phyloP scores from a whole-genome alignment of 805 yeast genomes.

The Candida easanensis region DNA sequence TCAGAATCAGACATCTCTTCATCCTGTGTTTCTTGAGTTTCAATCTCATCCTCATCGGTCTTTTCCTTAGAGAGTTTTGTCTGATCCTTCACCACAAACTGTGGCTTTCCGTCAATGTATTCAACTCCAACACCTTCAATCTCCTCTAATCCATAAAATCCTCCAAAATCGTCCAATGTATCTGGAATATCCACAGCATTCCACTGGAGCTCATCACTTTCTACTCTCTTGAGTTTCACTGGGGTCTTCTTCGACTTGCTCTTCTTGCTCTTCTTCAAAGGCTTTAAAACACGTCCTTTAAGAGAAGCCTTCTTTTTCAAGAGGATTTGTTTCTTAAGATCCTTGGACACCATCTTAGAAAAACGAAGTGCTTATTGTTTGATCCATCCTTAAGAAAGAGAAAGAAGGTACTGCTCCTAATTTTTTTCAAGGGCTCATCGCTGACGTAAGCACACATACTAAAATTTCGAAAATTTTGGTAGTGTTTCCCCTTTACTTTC shows the following conservation, averaged over 20 bases:
- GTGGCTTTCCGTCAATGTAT: conserved; percentile 63
- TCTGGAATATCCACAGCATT: conserved; percentile 79
- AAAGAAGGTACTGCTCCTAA: not conserved
- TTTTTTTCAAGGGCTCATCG: conserved; percentile 6
- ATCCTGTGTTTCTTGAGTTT: conserved; percentile 25
- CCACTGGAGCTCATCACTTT: conserved; percentile 64
- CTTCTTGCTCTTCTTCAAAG: conserved; percentile 4
- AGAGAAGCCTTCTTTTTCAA: conserved; percentile 7
- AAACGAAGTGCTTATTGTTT: too few relatives aligned
- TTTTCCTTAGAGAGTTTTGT: conserved; percentile 19
- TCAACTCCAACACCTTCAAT: conserved; percentile 89
- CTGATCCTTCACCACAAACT: conserved; percentile 46
- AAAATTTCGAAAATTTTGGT: not conserved
- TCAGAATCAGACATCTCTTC: conserved; percentile 13
- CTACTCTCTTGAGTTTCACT: conserved; percentile 32
- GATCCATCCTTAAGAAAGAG: too few relatives aligned
- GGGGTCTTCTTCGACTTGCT: conserved; percentile 3
- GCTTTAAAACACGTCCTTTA: conserved; percentile 11
- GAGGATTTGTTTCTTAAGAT: conserved; percentile 10
- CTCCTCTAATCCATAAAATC: conserved; percentile 91
- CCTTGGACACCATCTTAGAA: conserved; percentile 17
- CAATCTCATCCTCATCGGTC: conserved; percentile 7
- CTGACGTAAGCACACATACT: conserved; percentile 1
- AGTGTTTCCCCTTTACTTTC: not conserved
- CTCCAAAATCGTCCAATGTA: conserved; percentile 81